Evolutionary conservation across 176 grass and related monocot genomes (phyloP).

Genomic region (Eragrostis nindensis): DNA sequence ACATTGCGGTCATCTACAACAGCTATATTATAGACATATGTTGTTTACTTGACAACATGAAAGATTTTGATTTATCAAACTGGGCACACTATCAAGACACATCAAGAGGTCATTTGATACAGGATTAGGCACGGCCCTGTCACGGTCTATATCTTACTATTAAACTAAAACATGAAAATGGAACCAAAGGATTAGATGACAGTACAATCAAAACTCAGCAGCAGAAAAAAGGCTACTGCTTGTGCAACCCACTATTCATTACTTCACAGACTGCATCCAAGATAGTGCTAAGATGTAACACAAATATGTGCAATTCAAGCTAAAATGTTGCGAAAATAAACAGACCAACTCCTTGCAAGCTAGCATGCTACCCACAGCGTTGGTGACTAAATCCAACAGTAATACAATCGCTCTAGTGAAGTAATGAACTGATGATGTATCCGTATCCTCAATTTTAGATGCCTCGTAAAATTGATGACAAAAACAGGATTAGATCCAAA

Average conservation of each 20-base stretch:
- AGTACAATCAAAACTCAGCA: not conserved
- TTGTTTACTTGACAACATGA: not conserved
- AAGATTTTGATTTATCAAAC: not conserved
- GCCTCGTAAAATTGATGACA: not conserved
- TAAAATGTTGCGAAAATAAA: not conserved
- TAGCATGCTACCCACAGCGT: conserved; percentile 5
- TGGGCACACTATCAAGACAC: conserved; percentile 1
- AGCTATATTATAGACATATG: conserved; percentile 2
- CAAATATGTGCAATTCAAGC: not conserved
- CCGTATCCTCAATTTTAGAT: conserved; percentile 23
- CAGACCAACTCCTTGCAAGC: not conserved
- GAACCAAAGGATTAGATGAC: not conserved
- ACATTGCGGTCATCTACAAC: not conserved
- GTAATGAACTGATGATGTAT: not conserved
- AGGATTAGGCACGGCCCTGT: not conserved
- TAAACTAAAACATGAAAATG: conserved; percentile 6
- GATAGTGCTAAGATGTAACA: not conserved
- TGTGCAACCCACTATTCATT: not conserved
- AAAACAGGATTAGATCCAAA: not conserved
- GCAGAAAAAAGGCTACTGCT: not conserved
- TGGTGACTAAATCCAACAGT: too few relatives aligned
- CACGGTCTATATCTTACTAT: not conserved
- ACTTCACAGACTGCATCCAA: not conserved
- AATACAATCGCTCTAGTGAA: too few relatives aligned
- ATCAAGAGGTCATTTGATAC: not conserved